These are phyloP conservation scores for Dendrocalamus latiflorus DNA, from an alignment of 202 grass and related monocot species.

Conservation along the genomic window DNA sequence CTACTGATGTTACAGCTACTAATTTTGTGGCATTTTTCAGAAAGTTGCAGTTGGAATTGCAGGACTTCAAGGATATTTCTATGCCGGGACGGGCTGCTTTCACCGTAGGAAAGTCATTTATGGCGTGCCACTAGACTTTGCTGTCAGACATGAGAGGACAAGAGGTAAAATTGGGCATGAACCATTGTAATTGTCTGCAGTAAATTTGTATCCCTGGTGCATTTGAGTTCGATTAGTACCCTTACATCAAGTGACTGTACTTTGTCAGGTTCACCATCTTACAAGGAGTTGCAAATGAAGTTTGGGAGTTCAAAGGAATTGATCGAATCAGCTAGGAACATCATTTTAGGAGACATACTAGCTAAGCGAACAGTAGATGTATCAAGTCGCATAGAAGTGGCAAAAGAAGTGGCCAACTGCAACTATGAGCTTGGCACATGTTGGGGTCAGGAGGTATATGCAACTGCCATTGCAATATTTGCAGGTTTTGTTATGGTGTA, in stretches of 20 bases:
- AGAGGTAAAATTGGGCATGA: background rate
- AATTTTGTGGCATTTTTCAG: constrained; percentile 14
- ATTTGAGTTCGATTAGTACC: background rate
- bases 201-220: background rate
- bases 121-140: background rate
- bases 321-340: constrained; percentile 24
- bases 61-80: constrained; percentile 42
- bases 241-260: background rate
- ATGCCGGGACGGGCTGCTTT: constrained; percentile 49
- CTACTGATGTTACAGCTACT: background rate
- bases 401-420: constrained; percentile 36
- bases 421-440: constrained; percentile 41
- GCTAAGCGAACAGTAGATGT: background rate
- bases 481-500: background rate
- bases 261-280: constrained; percentile 27
- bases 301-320: constrained; percentile 41
- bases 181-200: background rate
- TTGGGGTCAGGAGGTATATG: constrained; percentile 51
- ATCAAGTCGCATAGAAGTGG: too few relatives aligned
- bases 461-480: background rate
- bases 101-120: constrained; percentile 55
- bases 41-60: background rate
- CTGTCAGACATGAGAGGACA: background rate
- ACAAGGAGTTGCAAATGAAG: constrained; percentile 31
- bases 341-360: background rate